These are phyloP conservation scores for Favolaschia claudopus DNA, from an alignment of 768 basidiomycete species.

Conservation along the genomic window DNA sequence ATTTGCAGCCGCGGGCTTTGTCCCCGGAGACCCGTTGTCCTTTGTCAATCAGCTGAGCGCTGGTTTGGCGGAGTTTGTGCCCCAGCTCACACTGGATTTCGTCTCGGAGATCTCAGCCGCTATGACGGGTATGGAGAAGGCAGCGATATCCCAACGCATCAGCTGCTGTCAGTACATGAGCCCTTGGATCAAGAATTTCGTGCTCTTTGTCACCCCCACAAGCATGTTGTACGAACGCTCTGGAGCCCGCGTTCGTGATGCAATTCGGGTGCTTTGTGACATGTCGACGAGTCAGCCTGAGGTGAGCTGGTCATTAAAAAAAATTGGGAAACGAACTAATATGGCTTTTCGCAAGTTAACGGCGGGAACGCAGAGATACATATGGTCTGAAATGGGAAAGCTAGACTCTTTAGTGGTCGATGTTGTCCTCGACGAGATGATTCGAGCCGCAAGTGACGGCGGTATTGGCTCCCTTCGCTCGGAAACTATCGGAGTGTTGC, in stretches of 20 bases:
- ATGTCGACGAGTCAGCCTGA: slow-evolving; percentile 76
- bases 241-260: slow-evolving; percentile 79
- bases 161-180: slow-evolving; percentile 83
- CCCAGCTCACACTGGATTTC: slow-evolving; percentile 88
- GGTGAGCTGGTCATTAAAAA: slow-evolving; percentile 47
- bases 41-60: slow-evolving; percentile 76
- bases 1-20: slow-evolving; percentile 63
- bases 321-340: not conserved
- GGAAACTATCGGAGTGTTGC: slow-evolving; percentile 76
- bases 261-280: slow-evolving; percentile 80
- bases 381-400: slow-evolving; percentile 81
- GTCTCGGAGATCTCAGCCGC: slow-evolving; percentile 82
- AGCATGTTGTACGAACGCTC: slow-evolving; percentile 74
- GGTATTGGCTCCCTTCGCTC: slow-evolving; percentile 79
- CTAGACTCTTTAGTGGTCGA: slow-evolving; percentile 74
- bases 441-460: slow-evolving; percentile 84
- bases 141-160: slow-evolving; percentile 60
- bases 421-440: slow-evolving; percentile 79
- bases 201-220: slow-evolving; percentile 73
- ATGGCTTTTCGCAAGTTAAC: slow-evolving; percentile 55
- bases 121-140: slow-evolving; percentile 59
- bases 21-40: slow-evolving; percentile 69
- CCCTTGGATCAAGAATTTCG: slow-evolving; percentile 89
- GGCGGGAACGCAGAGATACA: slow-evolving; percentile 69
- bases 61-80: slow-evolving; percentile 73